phyloP scores from a whole-genome alignment of 306 rosid genomes.

The Cercis canadensis region DNA sequence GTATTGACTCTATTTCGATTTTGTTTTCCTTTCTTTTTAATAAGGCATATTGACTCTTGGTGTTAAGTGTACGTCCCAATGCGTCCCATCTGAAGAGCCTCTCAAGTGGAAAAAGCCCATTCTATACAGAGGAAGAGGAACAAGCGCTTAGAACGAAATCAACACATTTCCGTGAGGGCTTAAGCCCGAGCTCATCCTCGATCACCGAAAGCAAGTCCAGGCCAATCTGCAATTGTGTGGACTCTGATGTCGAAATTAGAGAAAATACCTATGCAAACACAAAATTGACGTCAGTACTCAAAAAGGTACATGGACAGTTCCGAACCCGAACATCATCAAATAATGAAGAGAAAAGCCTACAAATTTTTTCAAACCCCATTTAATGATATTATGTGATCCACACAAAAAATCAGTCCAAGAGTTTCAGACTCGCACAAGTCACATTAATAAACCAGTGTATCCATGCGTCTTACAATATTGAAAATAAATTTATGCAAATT shows the following conservation, averaged over 20 bases:
- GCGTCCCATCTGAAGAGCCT: no score
- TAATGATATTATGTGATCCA: not conserved
- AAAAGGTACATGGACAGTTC: constrained; percentile 31
- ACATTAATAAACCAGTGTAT: constrained; percentile 5
- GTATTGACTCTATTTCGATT: no score
- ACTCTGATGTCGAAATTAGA: constrained; percentile 52
- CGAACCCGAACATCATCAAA: constrained; percentile 20
- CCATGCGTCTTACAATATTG: constrained; percentile 1
- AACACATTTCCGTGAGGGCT: constrained; percentile 84
- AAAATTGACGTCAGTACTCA: constrained; percentile 36
- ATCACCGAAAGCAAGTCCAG: constrained; percentile 67
- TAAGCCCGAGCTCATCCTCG: constrained; percentile 65
- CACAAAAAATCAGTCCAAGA: not conserved
- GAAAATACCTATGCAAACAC: constrained; percentile 62
- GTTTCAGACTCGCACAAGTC: constrained; percentile 10
- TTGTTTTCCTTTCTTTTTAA: no score
- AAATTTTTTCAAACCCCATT: constrained; percentile 12
- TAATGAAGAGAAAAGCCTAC: not conserved
- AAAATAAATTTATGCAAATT: constrained; percentile 10
- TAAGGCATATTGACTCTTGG: no score
- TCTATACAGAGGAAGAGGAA: constrained; percentile 4
- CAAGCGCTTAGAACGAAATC: constrained; percentile 94
- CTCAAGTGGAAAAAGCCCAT: no score
- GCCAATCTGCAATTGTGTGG: constrained; percentile 65
- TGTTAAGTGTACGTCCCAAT: no score